Conservation (phyloP, 2,329 filamentous ascomycete genomes). For the Ophiostoma ulmi region DNA sequence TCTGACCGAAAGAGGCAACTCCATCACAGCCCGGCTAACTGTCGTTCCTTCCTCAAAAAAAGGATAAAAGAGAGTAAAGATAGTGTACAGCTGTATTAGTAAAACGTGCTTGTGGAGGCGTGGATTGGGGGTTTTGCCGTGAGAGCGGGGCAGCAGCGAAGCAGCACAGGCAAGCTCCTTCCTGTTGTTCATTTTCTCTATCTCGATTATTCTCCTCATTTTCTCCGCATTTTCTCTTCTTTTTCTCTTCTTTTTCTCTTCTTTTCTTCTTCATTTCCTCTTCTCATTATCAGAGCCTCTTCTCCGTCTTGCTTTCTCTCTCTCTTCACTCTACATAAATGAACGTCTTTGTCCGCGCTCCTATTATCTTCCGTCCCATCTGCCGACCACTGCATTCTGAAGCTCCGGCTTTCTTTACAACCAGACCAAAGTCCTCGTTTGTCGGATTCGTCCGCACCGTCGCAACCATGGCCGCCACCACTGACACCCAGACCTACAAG, state of each 20-base stretch:
- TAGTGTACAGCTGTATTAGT: neutral
- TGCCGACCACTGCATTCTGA: neutral
- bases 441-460: slow-evolving; percentile 6
- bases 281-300: neutral
- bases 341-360: slow-evolving; percentile 3
- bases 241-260: too few relatives aligned
- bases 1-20: neutral
- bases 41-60: neutral
- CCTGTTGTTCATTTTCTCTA: neutral
- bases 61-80: neutral
- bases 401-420: slow-evolving; percentile 23
- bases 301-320: neutral
- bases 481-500: slow-evolving; percentile 73
- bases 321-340: neutral
- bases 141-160: neutral
- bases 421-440: neutral
- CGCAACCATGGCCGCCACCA: slow-evolving; percentile 60
- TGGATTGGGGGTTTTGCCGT: neutral
- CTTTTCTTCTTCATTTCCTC: neutral
- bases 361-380: neutral
- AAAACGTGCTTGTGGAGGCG: neutral
- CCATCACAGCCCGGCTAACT: neutral
- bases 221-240: neutral
- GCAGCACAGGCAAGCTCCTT: neutral
- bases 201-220: neutral